These are phyloP conservation scores for Sorghum bicolor DNA, from an alignment of 176 grass and related monocot genomes.

Conservation along the genomic window Sorghum_bicolor_NCBIv3 NC_012879.2:57557001-57557500, in stretches of 20 bases:
- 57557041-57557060: not conserved
- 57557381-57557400: too few relatives aligned
- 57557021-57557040: not conserved
- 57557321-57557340: not conserved
- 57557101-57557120: not conserved
- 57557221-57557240: constrained; percentile 10
- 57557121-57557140: not conserved
- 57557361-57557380: too few relatives aligned
- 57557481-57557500: too few relatives aligned
- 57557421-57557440: too few relatives aligned
- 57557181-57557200: not conserved
- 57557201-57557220: not conserved
- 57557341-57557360: not conserved
- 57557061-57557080: not conserved
- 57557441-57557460: too few relatives aligned
- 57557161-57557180: not conserved
- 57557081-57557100: not conserved
- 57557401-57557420: too few relatives aligned
- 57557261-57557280: not conserved
- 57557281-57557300: not conserved
- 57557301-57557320: not conserved
- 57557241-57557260: not conserved
- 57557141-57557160: constrained; percentile 8
- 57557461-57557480: too few relatives aligned
- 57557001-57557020: not conserved